Percentiles rank a stretch among this genome's conserved stretches.
Conservation (phyloP, 495 filamentous ascomycete species). For the Penicillium crystallinum region DNA sequence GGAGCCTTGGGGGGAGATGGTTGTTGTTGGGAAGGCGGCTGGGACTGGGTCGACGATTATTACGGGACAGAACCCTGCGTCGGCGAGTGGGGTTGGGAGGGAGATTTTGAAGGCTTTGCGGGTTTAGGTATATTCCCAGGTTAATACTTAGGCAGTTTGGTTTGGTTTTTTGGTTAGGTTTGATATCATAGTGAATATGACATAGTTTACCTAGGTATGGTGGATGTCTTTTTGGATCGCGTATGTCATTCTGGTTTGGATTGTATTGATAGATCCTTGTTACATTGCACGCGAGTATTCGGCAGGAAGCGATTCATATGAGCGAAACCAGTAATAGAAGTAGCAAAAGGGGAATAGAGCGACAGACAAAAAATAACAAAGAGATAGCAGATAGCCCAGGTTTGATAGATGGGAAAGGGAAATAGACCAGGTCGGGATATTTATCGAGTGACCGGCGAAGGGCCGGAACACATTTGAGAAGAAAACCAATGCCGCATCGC, state of each 20-base stretch:
- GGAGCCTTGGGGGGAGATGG: conserved; percentile 53
- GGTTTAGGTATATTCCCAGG: no score
- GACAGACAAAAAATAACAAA: conserved; percentile 6
- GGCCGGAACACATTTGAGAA: not conserved
- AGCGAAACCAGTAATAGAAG: conserved; percentile 13
- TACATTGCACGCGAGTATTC: not conserved
- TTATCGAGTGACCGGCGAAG: not conserved
- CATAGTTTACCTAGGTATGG: no score
- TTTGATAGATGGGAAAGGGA: conserved; percentile 1
- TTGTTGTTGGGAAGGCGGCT: conserved; percentile 47
- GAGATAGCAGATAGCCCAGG: conserved; percentile 4
- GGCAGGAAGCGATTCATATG: conserved; percentile 18
- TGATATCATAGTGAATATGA: no score
- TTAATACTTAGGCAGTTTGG: no score
- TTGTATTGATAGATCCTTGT: not conserved
- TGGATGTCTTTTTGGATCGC: no score
- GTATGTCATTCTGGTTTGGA: not conserved
- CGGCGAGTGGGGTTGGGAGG: conserved; percentile 55
- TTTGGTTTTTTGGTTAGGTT: no score
- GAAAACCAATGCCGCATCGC: conserved; percentile 4
- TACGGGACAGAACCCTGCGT: conserved; percentile 72
- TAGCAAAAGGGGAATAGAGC: conserved; percentile 34
- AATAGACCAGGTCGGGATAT: conserved; percentile 5
- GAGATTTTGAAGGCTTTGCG: conserved; percentile 35
- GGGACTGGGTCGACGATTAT: conserved; percentile 50